phyloP scores from a whole-genome alignment of 2,329 filamentous ascomycete species.

The Scytalidium sp. region DNA sequence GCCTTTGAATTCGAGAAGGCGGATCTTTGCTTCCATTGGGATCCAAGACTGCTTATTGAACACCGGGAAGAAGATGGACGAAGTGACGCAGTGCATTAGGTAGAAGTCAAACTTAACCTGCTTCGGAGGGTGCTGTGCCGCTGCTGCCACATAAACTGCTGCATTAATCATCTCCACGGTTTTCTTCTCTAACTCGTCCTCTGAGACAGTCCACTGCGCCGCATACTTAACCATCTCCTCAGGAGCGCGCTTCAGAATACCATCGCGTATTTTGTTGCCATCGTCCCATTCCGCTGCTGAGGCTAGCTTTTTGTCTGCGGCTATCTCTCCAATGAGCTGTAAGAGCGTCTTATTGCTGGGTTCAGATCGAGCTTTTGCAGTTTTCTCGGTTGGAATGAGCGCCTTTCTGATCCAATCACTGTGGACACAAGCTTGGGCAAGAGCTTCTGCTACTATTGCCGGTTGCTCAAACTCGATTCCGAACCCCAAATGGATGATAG shows the following conservation, averaged over 20 bases:
- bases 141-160: slow-evolving; percentile 44
- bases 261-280: slow-evolving; percentile 64
- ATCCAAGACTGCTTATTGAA: slow-evolving; percentile 63
- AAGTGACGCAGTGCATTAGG: slow-evolving; percentile 74
- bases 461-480: slow-evolving; percentile 81
- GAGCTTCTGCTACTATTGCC: slow-evolving; percentile 73
- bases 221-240: slow-evolving; percentile 62
- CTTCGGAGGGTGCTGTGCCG: slow-evolving; percentile 60
- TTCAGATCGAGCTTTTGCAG: slow-evolving; percentile 30
- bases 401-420: slow-evolving; percentile 50
- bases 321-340: slow-evolving; percentile 60
- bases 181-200: slow-evolving; percentile 45
- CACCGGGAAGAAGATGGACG: slow-evolving; percentile 67
- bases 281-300: slow-evolving; percentile 50
- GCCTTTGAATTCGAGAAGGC: slow-evolving; percentile 80
- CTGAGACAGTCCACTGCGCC: slow-evolving; percentile 55
- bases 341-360: slow-evolving; percentile 43
- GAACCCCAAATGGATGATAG: slow-evolving; percentile 81
- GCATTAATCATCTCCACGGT: slow-evolving; percentile 70
- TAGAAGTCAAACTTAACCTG: slow-evolving; percentile 79
- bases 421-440: slow-evolving; percentile 76
- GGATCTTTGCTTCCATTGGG: slow-evolving; percentile 55
- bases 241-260: slow-evolving; percentile 60
- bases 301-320: slow-evolving; percentile 52
- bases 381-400: slow-evolving; percentile 51